Evolutionary conservation across 2,329 filamentous ascomycete genomes (phyloP).

Genomic region (Fusarium acutatum): DNA sequence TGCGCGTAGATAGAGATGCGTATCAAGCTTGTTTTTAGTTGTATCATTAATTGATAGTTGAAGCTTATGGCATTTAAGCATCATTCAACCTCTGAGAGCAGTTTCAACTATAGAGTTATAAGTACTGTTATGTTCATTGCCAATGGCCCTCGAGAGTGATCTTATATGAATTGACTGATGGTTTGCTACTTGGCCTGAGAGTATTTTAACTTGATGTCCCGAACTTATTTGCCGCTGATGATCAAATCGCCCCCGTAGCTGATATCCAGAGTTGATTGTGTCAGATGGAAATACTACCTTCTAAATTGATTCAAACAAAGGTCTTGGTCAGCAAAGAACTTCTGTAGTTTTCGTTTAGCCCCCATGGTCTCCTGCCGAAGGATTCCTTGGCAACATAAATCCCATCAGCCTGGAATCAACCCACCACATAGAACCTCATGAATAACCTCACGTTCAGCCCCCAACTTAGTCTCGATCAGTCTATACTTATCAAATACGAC

Average conservation of each 20-base stretch:
- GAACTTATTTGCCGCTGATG: not conserved
- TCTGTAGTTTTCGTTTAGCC: not conserved
- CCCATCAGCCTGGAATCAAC: not conserved
- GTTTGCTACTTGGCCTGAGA: not conserved
- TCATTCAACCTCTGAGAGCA: not conserved
- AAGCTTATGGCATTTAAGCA: not conserved
- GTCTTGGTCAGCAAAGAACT: not conserved
- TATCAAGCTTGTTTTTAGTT: not conserved
- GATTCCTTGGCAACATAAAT: not conserved
- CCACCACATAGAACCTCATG: rapidly evolving
- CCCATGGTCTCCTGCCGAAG: not conserved
- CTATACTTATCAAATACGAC: slow-evolving; percentile 1
- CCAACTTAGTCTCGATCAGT: slow-evolving; percentile 1
- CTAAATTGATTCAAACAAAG: not conserved
- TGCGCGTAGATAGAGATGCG: not conserved
- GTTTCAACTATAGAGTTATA: not conserved
- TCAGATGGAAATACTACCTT: not conserved
- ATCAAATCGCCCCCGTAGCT: not conserved
- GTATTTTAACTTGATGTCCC: not conserved
- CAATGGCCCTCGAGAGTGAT: rapidly evolving
- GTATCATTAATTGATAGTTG: not conserved
- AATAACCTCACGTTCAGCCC: not conserved
- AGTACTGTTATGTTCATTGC: rapidly evolving
- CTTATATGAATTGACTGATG: not conserved
- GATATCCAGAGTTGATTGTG: not conserved